Evolutionary conservation across 148 eudicot genomes (phyloP).

Genomic region (Gaultheria prostrata): DNA sequence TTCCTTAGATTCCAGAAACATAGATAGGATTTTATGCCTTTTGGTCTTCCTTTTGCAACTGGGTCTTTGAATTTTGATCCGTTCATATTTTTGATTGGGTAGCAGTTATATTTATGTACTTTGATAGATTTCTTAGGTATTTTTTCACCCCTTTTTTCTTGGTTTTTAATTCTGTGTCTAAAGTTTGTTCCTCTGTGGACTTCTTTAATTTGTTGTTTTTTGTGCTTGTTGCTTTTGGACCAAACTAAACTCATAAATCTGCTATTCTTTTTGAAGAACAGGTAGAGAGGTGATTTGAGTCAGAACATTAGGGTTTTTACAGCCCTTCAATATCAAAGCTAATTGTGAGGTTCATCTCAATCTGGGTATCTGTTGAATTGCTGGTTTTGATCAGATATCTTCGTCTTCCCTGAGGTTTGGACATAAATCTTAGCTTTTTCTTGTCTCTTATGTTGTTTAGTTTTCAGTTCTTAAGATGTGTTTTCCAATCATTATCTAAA

Average conservation of each 20-base stretch:
- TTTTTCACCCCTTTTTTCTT: background rate
- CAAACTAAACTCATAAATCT: constrained; percentile 9
- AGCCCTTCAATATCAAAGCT: background rate
- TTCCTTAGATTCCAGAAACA: constrained; percentile 1
- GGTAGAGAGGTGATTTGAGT: constrained; percentile 9
- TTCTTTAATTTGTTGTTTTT: constrained; percentile 1
- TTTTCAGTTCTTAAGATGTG: background rate
- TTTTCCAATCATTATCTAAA: background rate
- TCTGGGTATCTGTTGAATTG: constrained; percentile 20
- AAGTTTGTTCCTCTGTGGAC: constrained; percentile 10
- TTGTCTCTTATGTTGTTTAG: background rate
- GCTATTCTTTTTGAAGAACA: background rate
- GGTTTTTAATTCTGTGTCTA: background rate
- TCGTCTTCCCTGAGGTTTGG: constrained; percentile 14
- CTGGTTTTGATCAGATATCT: background rate
- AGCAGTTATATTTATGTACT: background rate
- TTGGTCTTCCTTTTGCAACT: background rate
- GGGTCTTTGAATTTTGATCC: constrained; percentile 10
- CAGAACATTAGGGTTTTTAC: constrained; percentile 5
- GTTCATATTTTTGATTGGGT: background rate
- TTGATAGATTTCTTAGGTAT: background rate
- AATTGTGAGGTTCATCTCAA: constrained; percentile 13
- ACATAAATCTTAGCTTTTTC: background rate
- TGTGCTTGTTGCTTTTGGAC: constrained; percentile 13
- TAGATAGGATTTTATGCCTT: background rate